Percentiles rank a stretch among this genome's conserved stretches.
Conservation (phyloP, 805 yeast species). For the Lipomyces kockii region DNA sequence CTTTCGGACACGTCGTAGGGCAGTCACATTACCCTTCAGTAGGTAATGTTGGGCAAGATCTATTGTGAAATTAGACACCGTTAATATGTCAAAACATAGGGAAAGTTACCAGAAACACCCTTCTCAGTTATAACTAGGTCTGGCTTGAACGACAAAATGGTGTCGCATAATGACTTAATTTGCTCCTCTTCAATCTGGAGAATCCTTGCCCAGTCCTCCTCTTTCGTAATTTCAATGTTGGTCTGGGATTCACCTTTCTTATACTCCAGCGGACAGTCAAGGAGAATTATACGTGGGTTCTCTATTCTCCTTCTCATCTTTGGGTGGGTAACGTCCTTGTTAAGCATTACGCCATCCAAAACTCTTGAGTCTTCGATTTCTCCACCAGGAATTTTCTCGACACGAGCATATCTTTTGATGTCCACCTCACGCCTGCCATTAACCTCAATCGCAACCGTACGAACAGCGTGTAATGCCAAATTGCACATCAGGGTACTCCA, state of each 20-base stretch:
- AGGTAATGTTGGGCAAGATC: constrained; percentile 94
- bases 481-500: constrained; percentile 93
- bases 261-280: constrained; percentile 97
- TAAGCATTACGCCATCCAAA: constrained; percentile 87
- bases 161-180: constrained; percentile 83
- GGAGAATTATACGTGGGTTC: constrained; percentile 83
- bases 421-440: constrained; percentile 75
- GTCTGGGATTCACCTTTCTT: constrained; percentile 99
- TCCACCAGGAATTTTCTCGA: constrained; percentile 98
- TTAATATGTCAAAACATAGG: not conserved
- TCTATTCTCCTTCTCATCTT: constrained; percentile 90
- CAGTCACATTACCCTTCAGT: constrained; percentile 90
- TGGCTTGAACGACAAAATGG: constrained; percentile 81
- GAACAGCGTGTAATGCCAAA: constrained; percentile 85
- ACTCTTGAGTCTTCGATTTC: constrained; percentile 89
- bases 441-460: constrained; percentile 67
- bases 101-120: constrained; percentile 74
- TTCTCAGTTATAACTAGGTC: constrained; percentile 96
- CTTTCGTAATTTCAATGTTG: constrained; percentile 94
- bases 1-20: constrained; percentile 91
- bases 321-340: constrained; percentile 98
- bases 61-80: not conserved
- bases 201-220: constrained; percentile 94
- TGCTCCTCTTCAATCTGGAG: constrained; percentile 98
- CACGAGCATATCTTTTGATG: constrained; percentile 86